Evolutionary conservation across 2,329 filamentous ascomycete species (phyloP).

Genomic region (Clarireedia sp.): DNA sequence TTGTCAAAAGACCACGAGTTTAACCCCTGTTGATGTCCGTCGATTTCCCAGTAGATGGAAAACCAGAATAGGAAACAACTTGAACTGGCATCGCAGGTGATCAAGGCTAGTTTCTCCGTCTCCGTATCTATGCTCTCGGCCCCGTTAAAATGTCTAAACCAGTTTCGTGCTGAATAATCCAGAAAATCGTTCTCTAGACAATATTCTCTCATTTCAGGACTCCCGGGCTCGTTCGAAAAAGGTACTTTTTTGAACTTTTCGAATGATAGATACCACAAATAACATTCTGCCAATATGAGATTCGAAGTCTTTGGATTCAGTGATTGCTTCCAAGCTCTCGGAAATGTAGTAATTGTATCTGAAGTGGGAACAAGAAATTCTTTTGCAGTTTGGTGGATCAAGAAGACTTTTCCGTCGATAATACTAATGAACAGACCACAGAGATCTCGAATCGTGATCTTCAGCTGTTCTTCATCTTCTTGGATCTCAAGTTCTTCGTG

Average conservation of each 20-base stretch:
- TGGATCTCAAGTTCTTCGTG: conserved; percentile 6
- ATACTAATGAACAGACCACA: conserved; percentile 9
- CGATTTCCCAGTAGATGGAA: background rate
- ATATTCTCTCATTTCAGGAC: background rate
- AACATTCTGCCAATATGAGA: conserved; percentile 6
- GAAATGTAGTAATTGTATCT: background rate
- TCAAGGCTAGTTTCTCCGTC: background rate
- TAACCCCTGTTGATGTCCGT: too few relatives aligned
- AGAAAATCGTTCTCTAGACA: background rate
- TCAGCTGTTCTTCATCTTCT: conserved; percentile 6
- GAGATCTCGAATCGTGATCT: conserved; percentile 6
- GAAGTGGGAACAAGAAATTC: conserved; percentile 6
- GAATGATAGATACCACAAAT: conserved; percentile 8
- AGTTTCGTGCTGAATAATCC: conserved; percentile 1
- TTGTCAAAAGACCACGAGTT: too few relatives aligned
- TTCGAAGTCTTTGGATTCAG: conserved; percentile 4
- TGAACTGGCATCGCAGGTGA: background rate
- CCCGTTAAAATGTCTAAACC: background rate
- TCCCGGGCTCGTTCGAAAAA: background rate
- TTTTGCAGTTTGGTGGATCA: conserved; percentile 11
- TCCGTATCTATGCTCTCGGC: background rate
- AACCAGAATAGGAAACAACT: background rate
- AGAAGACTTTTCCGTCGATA: conserved; percentile 6
- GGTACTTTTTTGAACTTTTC: conserved; percentile 4
- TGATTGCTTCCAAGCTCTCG: conserved; percentile 6